Evolutionary conservation across 1,284 basidiomycete genomes (phyloP).

Genomic region (Leccinum fuscescens): DNA sequence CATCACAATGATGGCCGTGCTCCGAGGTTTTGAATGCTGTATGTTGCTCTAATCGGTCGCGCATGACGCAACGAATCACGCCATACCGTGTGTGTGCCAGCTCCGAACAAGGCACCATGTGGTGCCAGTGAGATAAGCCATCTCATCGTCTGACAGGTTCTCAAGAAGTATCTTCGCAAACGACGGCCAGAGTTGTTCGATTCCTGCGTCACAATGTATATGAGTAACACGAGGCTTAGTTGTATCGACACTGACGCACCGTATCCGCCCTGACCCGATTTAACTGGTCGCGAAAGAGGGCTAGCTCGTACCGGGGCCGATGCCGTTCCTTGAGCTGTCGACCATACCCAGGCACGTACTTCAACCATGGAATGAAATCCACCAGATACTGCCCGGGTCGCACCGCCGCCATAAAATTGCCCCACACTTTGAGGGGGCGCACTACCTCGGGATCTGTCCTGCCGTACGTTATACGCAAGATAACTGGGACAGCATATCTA

Average conservation of each 20-base stretch:
- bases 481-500: slow-evolving; percentile 61
- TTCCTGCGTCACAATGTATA: neutral
- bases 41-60: neutral
- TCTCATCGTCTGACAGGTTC: slow-evolving; percentile 14
- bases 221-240: neutral
- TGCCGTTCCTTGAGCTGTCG: slow-evolving; percentile 37
- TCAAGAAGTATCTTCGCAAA: slow-evolving; percentile 14
- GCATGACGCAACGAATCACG: neutral
- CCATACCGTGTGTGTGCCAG: slow-evolving; percentile 11
- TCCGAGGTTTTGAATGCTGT: slow-evolving; percentile 3
- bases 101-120: slow-evolving; percentile 8
- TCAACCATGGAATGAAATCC: slow-evolving; percentile 54
- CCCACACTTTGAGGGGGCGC: slow-evolving; percentile 48
- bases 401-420: slow-evolving; percentile 47
- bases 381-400: slow-evolving; percentile 56
- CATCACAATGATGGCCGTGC: slow-evolving; percentile 4
- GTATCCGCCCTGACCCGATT: slow-evolving; percentile 4
- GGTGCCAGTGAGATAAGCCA: slow-evolving; percentile 12
- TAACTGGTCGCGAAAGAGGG: slow-evolving; percentile 14
- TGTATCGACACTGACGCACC: neutral
- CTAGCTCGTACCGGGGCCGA: slow-evolving; percentile 44
- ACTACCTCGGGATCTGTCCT: slow-evolving; percentile 57
- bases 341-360: slow-evolving; percentile 30
- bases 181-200: neutral
- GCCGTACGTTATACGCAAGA: slow-evolving; percentile 65